phyloP scores from a whole-genome alignment of 768 basidiomycete species.

The Daedaleopsis nitida region DNA sequence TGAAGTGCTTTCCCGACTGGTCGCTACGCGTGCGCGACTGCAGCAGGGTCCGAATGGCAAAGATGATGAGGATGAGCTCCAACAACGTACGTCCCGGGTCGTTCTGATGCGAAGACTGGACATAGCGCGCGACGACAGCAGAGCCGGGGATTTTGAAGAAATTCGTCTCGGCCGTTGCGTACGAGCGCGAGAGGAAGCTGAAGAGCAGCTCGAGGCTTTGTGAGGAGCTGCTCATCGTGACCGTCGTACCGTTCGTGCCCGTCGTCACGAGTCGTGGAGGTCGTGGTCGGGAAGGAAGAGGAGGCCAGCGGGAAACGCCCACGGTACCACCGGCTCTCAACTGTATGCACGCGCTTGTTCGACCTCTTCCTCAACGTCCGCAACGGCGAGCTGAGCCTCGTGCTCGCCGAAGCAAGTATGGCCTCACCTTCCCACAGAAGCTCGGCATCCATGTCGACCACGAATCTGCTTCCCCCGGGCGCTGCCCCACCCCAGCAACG shows the following conservation, averaged over 20 bases:
- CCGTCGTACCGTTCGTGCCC: constrained; percentile 8
- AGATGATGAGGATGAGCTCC: constrained; percentile 84
- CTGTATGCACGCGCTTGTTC: constrained; percentile 2
- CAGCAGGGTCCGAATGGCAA: constrained; percentile 87
- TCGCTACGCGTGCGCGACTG: constrained; percentile 90
- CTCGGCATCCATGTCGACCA: constrained; percentile 25
- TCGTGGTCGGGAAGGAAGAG: constrained; percentile 12
- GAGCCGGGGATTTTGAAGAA: constrained; percentile 83
- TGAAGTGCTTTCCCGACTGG: constrained; percentile 82
- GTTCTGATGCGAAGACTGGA: constrained; percentile 93
- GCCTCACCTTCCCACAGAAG: constrained; percentile 31
- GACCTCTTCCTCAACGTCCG: constrained; percentile 19
- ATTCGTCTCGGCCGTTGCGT: constrained; percentile 59
- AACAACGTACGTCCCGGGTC: constrained; percentile 92
- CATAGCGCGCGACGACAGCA: constrained; percentile 84
- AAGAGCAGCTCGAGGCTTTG: constrained; percentile 56
- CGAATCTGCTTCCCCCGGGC: constrained; percentile 30
- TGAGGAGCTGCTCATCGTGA: constrained; percentile 38
- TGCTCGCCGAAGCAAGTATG: constrained; percentile 28
- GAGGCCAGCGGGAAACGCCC: constrained; percentile 13
- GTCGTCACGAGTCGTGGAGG: constrained; percentile 1
- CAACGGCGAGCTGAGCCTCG: constrained; percentile 31
- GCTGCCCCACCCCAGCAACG: constrained; percentile 31
- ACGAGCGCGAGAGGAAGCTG: constrained; percentile 61
- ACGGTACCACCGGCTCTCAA: not conserved